Base-by-base conservation (phyloP, 768 basidiomycete species). In the Ramaria sp. region DNA sequence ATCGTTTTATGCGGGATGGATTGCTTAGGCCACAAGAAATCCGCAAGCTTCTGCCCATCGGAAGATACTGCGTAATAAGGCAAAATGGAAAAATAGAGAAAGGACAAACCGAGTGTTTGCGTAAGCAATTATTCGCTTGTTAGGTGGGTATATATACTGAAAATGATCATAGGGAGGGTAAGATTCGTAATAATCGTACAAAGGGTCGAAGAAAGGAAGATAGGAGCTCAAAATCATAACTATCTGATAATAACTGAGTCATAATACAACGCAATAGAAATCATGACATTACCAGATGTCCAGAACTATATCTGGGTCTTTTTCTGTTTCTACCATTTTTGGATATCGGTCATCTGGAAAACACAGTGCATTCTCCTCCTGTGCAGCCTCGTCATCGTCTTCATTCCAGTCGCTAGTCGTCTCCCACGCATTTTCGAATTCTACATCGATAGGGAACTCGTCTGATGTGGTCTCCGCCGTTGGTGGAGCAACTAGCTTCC, bases 391-490 rank as follows among this genome's bases (percentile, higher is more conserved):
- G 1, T 83, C 82, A 61, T 90, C 88, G 58, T 90, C 88, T 65
- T 89, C 88, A 65, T 90, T 90, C 86, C 88, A 90, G 68, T 89
- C 87, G 60, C 88, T 89, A 49, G 85, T 88, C 39, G 86, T 80
- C 66, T 90, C 88, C 88, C 88, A 91, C 57, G 86, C 86, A 58
- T 89, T 88, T 62, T 91, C 88, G 61, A 90, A 91, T 65, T 90
- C 87, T 53, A 90, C 84, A 60, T 89, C 88, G 42, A 85, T 69
- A 18, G 81, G 71, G 36, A 82, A 60, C 63, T 85, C 82, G 38
- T 78, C 77, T 42, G 42, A 28, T 44, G 13, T 42, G 9, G 10
- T 18, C 25, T 52, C 51, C 9, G 18, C n/a, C 15, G 28, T 30
- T 6, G 34, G 28, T 49, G 28, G 55, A n/a, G 37, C 20, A 44